Base-by-base conservation (phyloP, 73 alveolate genomes). In the Paramecium caudatum region DNA sequence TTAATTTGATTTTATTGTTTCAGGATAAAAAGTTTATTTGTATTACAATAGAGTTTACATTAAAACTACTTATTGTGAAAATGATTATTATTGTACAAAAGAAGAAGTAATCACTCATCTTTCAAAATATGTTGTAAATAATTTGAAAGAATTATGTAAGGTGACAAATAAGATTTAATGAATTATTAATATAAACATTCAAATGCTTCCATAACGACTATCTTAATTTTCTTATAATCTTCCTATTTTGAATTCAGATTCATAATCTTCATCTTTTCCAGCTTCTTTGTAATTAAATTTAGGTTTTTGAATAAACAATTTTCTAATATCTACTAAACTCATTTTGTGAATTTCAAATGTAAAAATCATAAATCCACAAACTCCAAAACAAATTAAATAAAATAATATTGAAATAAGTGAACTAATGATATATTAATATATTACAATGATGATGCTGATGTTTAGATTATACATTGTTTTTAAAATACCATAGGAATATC, bases 181-280 rank as follows among this genome's bases (percentile, higher is more conserved):
- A n/a, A n/a, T n/a, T n/a, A n/a, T n/a, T n/a, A n/a, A 34, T 74
- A 45, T 41, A 74, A 12, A 74, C 37, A 74, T 41, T 69, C 88
- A 74, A 74, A 74, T 74, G 47, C 88, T 74, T 21, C 88, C 88
- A 74, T 74, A 74, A 16, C 32, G 8, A 12, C 69, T 39, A 36
- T 23, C 17, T 21, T 36, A 41, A 16, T 41, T 68, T 32, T 68
- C 50, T 25, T 25, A 33, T 21, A 74, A 37, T 74, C 88, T 74
- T 39, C 88, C 88, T 39, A 74, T 74, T 39, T 74, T 74, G 27
- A 74, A 74, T 74, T 74, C 62, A 37, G 88, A 41, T 39, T 74
- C 88, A 16, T 34, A 6, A 39, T 74, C 88, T 45, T 74, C 88
- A 12, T 65, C 83, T 9, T 43, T 74, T 43, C 32, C 68, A 4